Base-by-base conservation (phyloP, 306 rosid genomes). In the Prunus davidiana region DNA sequence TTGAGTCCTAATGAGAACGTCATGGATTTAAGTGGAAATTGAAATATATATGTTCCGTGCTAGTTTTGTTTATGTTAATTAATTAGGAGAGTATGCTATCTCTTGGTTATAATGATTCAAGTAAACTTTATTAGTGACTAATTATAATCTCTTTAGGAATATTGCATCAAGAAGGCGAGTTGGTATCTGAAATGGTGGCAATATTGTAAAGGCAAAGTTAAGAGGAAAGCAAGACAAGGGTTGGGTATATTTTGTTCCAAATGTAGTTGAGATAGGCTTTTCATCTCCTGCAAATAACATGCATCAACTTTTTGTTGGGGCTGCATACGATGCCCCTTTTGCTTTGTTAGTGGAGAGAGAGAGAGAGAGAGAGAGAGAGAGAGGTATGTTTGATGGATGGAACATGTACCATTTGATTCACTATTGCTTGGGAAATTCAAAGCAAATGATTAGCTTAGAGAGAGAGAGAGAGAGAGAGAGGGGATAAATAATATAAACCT, bases 321-420 rank as follows among this genome's bases (percentile, higher is more conserved):
- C 16, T 62, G 67, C 12, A 63, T 16, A 63, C 22, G 46, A 30
- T 30, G 46, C 67, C 67, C 22, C 46, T 30, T 63, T 63, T 63
- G 67, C 67, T 63, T 63, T 63, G 20, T 18, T 52, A 47, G 52
- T 47, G 52, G 57, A 5, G 43, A 38, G 43, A 34, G 41, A 34
- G 38, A 34, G 32, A 30, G 30, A 24, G 38, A 32, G 38, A 34
- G 38, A 24, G 27, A 30, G 30, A 24, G 38, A 32, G 38, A 34
- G 41, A 24, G 27, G 1, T 0, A 13, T 75, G 83, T 71, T 80
- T 38, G 87, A 88, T 38, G 43, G 89, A 90, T 73, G 81, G 93
- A 88, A 89, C 91, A 82, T 90, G 85, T 83, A 88, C 90, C 88
- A 78, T 82, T 82, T 87, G 87, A 83, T 87, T 85, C 87, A 87